Base-by-base conservation (phyloP, 2,329 filamentous ascomycete species). In the Monilinia fructigena region DNA sequence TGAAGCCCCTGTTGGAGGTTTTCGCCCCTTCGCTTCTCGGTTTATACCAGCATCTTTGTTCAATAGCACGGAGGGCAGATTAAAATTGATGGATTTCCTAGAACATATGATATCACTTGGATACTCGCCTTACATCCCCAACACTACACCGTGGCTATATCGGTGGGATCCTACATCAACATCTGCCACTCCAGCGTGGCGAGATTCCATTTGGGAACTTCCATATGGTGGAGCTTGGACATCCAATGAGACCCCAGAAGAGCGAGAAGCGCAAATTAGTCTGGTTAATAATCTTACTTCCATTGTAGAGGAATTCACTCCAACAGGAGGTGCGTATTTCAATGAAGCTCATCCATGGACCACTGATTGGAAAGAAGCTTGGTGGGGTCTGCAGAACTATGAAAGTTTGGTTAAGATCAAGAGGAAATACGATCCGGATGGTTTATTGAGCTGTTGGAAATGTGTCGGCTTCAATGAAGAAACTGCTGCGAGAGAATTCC, bases 261-360 rank as follows among this genome's bases (percentile, higher is more conserved):
- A 68, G 26, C 65, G 65, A 26, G 31, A 52, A 48, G 12, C 48
- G 8, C 20, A 50, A 6, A 58, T 68, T 20, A n/a, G 42, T 31
- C n/a, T 55, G 28, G 38, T 31, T 1, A 48, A 58, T 35, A 56
- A 66, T 52, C 16, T 66, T 31, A 63, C 63, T 7, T 31, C 23
- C 18, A 52, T 52, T 12, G 52, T 56, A 12, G 61, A 66, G 50
- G 50, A 67, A 4, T 31, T 67, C 14, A 68, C 66, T 1, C 68
- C 68, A 8, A 61, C 55, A 38, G 66, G 66, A n/a, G 70, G 68
- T 3, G 63, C 65, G 1, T 72, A 72, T 61, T 52, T 69, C 2
- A 72, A 72, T 26, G 70, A 71, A 55, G 70, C 63, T 5, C 50
- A 53, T 42, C 66, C 66, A n/a, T 70, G 65, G 63, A 70, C 67